A percentile compares a stretch with the other conserved stretches of the same genome.
Conservation (phyloP, 192 early-diverging fungal species). For the Coemansia biformis region DNA sequence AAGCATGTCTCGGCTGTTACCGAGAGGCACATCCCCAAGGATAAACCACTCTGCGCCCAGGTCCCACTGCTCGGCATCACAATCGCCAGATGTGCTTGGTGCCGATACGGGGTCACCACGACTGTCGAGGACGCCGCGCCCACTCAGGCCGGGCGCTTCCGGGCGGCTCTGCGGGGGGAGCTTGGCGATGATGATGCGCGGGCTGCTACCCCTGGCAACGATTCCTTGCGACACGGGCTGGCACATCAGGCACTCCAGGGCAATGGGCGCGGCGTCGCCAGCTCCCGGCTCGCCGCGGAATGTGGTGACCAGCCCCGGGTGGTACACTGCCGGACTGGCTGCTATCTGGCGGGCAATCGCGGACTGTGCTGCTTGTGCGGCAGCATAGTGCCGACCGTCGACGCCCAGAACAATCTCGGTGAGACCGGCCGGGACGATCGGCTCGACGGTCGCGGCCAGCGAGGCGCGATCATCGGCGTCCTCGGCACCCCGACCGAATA, state of each 20-base stretch:
- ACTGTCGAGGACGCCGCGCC: too few relatives aligned
- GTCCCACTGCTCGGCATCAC: slow-evolving; percentile 20
- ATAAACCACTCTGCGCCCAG: slow-evolving; percentile 49
- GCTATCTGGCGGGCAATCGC: slow-evolving; percentile 16
- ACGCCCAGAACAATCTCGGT: slow-evolving; percentile 44
- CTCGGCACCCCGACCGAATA: neutral
- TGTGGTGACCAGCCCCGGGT: slow-evolving; percentile 3
- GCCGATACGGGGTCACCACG: too few relatives aligned
- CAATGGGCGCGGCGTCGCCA: neutral
- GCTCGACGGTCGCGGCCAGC: slow-evolving; percentile 15
- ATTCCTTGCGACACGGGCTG: slow-evolving; percentile 40
- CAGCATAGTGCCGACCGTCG: slow-evolving; percentile 18
- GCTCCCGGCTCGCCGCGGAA: neutral
- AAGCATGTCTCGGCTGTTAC: slow-evolving; percentile 11
- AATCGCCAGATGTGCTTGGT: slow-evolving; percentile 2
- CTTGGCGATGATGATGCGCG: slow-evolving; percentile 34
- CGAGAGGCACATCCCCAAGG: slow-evolving; percentile 24
- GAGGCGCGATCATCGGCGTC: neutral
- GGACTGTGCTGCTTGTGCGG: slow-evolving; percentile 14
- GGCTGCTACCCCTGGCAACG: slow-evolving; percentile 2
- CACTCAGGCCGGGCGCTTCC: too few relatives aligned
- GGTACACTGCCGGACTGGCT: slow-evolving; percentile 6
- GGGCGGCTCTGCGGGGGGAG: neutral
- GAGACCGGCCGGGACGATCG: slow-evolving; percentile 22
- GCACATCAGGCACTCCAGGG: slow-evolving; percentile 41